These are phyloP conservation scores for Mortierella sp. DNA, from an alignment of 371 early-diverging fungal species.

Conservation along the genomic window DNA sequence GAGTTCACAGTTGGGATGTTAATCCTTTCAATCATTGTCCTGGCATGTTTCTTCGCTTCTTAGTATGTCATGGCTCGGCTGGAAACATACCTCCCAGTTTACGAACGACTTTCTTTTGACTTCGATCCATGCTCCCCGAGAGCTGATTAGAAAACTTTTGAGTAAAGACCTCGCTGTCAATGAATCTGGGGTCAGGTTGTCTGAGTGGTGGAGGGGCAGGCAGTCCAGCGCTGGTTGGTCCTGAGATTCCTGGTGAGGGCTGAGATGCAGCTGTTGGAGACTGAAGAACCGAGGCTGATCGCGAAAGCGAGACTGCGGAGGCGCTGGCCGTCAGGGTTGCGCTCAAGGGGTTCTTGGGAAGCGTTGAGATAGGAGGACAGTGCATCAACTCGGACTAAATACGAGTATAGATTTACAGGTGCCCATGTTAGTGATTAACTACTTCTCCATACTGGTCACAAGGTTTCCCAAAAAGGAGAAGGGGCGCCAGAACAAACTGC, in stretches of 20 bases:
- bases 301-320: slow-evolving; percentile 30
- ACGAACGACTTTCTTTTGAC: slow-evolving; percentile 68
- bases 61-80: neutral
- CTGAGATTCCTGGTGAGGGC: slow-evolving; percentile 52
- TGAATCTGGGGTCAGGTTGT: slow-evolving; percentile 75
- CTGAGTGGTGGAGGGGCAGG: slow-evolving; percentile 30
- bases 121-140: slow-evolving; percentile 68
- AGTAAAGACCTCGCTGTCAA: slow-evolving; percentile 78
- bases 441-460: neutral
- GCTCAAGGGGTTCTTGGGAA: slow-evolving; percentile 75
- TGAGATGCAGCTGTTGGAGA: slow-evolving; percentile 19
- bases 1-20: neutral
- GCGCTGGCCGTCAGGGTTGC: slow-evolving; percentile 50
- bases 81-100: slow-evolving; percentile 65
- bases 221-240: slow-evolving; percentile 14
- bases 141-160: slow-evolving; percentile 75
- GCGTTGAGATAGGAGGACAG: slow-evolving; percentile 68
- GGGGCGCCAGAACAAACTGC: neutral
- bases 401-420: neutral
- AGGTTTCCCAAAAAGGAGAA: neutral
- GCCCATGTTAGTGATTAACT: neutral
- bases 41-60: neutral
- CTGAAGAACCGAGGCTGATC: slow-evolving; percentile 31
- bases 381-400: slow-evolving; percentile 80
- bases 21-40: no score